Base-by-base conservation (phyloP, 176 grass and related monocot species). In the Tillandsia fasciculata region DNA sequence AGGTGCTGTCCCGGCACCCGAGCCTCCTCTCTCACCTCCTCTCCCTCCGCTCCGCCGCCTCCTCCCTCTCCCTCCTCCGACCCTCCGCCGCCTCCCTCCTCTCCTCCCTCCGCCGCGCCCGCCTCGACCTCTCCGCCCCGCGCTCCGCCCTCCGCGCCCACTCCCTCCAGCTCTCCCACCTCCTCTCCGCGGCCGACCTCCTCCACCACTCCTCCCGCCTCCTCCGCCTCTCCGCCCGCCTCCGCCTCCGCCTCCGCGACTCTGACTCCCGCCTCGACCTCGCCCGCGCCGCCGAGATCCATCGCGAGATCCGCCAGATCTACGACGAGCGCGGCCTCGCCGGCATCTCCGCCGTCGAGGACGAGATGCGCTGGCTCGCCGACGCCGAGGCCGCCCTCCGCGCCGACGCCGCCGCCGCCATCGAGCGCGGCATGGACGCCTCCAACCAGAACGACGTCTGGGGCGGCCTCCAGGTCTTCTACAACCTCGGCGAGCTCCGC, bases 361-460 rank as follows among this genome's bases (percentile, higher is more conserved):
- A 90, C 64, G 88, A 99, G 77, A 99, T 99, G 87, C 84, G 77
- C 27, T 83, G 77, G 68, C 78, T 99, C 1, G 84, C 86, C 14
- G 87, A 88, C 10, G 79, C 87, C 2, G 87, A 85, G 2, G 71
- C 70, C 15, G 88, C 83, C 26, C 80, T 99, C 28, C 87, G 94
- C 13, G 79, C 69, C 10, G 94, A 93, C 57, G 89, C 94, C 10
- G 85, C 84, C 8, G 83, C 84, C 2, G 82, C 88, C 4, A 83
- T 92, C 24, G 94, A 99, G 64, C 75, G 77, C 18, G 94, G 89
- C 27, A 56, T 93, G 12, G 64, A 86, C 0, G 87, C 89, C 56
- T 99, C 86, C 53, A 99, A 99, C 83, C 94, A 99, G 84, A 99
- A 99, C 63, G 94, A 93, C 65, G 70, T 99, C 51, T 99, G 94